These are phyloP conservation scores for Pseudocercospora pini-densiflorae DNA, from an alignment of 2,329 filamentous ascomycete genomes.

Conservation along the genomic window DNA sequence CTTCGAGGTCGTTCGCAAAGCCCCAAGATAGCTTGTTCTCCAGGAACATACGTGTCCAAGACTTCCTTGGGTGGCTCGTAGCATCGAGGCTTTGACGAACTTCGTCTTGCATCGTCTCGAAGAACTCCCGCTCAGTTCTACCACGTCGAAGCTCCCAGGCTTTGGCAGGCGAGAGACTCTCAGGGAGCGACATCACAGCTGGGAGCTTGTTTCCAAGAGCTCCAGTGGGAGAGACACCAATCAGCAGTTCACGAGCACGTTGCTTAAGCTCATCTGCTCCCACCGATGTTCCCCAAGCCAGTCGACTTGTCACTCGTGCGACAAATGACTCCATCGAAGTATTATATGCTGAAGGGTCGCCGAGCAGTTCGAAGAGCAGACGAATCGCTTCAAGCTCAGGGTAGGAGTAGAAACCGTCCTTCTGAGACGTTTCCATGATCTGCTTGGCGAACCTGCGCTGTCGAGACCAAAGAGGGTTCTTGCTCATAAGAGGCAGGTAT, in stretches of 20 bases:
- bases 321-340: conserved; percentile 51
- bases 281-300: conserved; percentile 52
- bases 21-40: conserved; percentile 46
- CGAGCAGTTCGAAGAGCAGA: conserved; percentile 50
- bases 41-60: conserved; percentile 52
- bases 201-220: conserved; percentile 52
- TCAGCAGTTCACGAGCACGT: conserved; percentile 51
- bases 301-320: conserved; percentile 51
- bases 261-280: conserved; percentile 54
- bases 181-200: conserved; percentile 51
- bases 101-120: conserved; percentile 50
- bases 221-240: conserved; percentile 53
- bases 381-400: conserved; percentile 52
- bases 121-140: conserved; percentile 50
- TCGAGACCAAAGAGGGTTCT: conserved; percentile 46
- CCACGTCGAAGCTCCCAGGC: conserved; percentile 51
- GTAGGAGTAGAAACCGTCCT: conserved; percentile 47
- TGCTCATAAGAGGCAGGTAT: conserved; percentile 51
- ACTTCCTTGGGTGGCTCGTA: conserved; percentile 24
- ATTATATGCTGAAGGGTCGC: conserved; percentile 49
- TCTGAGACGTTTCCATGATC: conserved; percentile 51
- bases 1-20: conserved; percentile 50
- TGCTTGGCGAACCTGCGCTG: conserved; percentile 52
- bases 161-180: conserved; percentile 48
- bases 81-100: conserved; percentile 42